Evolutionary conservation across 1,284 basidiomycete species (phyloP).

Genomic region (Malassezia sympodialis): DNA sequence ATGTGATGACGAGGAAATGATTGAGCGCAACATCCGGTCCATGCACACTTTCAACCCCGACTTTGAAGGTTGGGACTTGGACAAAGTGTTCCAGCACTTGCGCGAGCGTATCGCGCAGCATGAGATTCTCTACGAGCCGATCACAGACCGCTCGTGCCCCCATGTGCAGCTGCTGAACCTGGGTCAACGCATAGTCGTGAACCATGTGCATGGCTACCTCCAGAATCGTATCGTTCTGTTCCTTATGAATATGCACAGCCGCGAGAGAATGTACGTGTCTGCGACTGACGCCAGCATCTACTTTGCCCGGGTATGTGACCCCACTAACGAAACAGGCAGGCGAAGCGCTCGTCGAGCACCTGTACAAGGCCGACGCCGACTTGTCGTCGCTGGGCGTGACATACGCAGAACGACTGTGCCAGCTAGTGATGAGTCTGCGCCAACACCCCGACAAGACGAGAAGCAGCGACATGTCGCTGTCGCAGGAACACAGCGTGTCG

Average conservation of each 20-base stretch:
- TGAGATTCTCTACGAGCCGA: slow-evolving; percentile 76
- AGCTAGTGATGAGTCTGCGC: slow-evolving; percentile 39
- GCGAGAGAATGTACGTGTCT: slow-evolving; percentile 59
- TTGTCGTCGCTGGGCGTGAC: slow-evolving; percentile 89
- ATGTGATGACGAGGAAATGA: slow-evolving; percentile 64
- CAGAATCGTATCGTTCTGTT: slow-evolving; percentile 89
- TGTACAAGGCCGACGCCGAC: slow-evolving; percentile 96
- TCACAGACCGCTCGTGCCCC: slow-evolving; percentile 63
- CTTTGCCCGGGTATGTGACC: slow-evolving; percentile 26
- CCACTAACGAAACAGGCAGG: slow-evolving; percentile 21
- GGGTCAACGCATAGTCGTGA: slow-evolving; percentile 50
- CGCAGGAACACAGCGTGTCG: slow-evolving; percentile 15
- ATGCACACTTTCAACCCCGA: slow-evolving; percentile 44
- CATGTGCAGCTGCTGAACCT: slow-evolving; percentile 96
- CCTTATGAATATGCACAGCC: slow-evolving; percentile 95
- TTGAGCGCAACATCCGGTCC: slow-evolving; percentile 76
- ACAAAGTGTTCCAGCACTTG: slow-evolving; percentile 82
- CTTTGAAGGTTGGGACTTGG: slow-evolving; percentile 86
- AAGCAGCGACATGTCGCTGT: slow-evolving; percentile 36
- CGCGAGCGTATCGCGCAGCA: slow-evolving; percentile 78
- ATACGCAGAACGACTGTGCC: slow-evolving; percentile 62
- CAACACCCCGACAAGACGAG: not conserved
- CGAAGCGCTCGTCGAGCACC: slow-evolving; percentile 74
- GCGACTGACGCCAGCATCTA: slow-evolving; percentile 50
- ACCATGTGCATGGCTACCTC: slow-evolving; percentile 74